A percentile compares a stretch with the other conserved stretches of the same genome.
phyloP scores from a whole-genome alignment of 208 protist genomes.

The Leishmania major region DNA sequence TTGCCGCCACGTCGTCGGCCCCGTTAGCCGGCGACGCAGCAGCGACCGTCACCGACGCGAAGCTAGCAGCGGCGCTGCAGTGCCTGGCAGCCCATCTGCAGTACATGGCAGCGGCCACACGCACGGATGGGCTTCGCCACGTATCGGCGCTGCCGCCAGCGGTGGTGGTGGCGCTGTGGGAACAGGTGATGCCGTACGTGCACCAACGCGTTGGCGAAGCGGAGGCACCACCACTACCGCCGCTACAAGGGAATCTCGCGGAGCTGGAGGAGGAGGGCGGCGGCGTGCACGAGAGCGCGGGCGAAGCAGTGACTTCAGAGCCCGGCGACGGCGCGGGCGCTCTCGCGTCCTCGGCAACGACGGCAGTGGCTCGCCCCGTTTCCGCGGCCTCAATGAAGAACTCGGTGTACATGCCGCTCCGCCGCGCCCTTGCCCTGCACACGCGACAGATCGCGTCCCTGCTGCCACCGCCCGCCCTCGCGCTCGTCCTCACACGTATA shows the following conservation, averaged over 20 bases:
- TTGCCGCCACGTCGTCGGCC: neutral
- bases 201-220: slow-evolving; percentile 5
- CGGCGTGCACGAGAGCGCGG: neutral
- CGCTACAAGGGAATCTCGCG: neutral
- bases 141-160: slow-evolving; percentile 53
- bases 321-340: neutral
- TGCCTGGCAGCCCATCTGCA: slow-evolving; percentile 20
- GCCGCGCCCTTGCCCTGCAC: slow-evolving; percentile 62
- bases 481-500: slow-evolving; percentile 51
- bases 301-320: neutral
- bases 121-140: slow-evolving; percentile 46
- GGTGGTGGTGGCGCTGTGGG: slow-evolving; percentile 62
- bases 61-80: neutral
- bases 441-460: slow-evolving; percentile 38
- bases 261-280: neutral
- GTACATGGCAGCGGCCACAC: slow-evolving; percentile 14
- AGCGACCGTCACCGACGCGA: neutral
- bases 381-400: slow-evolving; percentile 2
- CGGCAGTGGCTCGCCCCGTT: neutral
- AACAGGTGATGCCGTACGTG: slow-evolving; percentile 32
- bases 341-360: neutral
- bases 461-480: slow-evolving; percentile 32
- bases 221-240: neutral
- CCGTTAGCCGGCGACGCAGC: too few relatives aligned
- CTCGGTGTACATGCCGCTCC: slow-evolving; percentile 30